Percentiles rank a stretch among this genome's conserved stretches.
These are phyloP conservation scores for Limonium bicolor DNA, from an alignment of 148 eudicot species.

Conservation along the genomic window DNA sequence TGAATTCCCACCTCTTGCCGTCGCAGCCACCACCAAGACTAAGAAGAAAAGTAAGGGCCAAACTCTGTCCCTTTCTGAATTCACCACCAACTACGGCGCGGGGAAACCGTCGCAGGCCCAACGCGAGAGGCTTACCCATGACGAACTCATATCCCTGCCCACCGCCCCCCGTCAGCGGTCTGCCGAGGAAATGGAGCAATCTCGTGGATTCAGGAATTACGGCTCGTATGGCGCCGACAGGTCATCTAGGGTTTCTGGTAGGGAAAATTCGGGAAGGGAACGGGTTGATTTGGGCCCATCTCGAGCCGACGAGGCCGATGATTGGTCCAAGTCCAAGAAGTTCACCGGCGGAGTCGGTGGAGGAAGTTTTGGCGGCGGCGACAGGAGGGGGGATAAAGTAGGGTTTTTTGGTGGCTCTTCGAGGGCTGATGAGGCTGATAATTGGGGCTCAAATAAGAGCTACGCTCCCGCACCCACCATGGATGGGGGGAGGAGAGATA, in stretches of 20 bases:
- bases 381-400: slow-evolving; percentile 54
- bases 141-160: slow-evolving; percentile 43
- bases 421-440: slow-evolving; percentile 73
- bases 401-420: slow-evolving; percentile 56
- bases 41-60: slow-evolving; percentile 83
- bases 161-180: slow-evolving; percentile 75
- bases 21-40: slow-evolving; percentile 50
- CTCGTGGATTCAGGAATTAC: slow-evolving; percentile 40
- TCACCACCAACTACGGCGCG: slow-evolving; percentile 15
- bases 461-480: slow-evolving; percentile 16
- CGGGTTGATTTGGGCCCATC: slow-evolving; percentile 27
- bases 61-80: slow-evolving; percentile 40
- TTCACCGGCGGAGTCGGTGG: slow-evolving; percentile 5
- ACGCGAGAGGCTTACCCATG: slow-evolving; percentile 17
- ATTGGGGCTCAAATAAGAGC: slow-evolving; percentile 70
- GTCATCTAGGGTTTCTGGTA: slow-evolving; percentile 34
- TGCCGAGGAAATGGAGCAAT: slow-evolving; percentile 60
- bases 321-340: slow-evolving; percentile 76
- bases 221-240: slow-evolving; percentile 10
- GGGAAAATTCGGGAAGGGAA: slow-evolving; percentile 21
- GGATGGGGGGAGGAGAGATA: slow-evolving; percentile 42
- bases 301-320: slow-evolving; percentile 78
- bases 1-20: slow-evolving; percentile 53
- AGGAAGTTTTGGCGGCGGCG: slow-evolving; percentile 24
- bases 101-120: slow-evolving; percentile 4